Conservation (phyloP, 1,284 basidiomycete genomes). For the Marasmius oreades region DNA sequence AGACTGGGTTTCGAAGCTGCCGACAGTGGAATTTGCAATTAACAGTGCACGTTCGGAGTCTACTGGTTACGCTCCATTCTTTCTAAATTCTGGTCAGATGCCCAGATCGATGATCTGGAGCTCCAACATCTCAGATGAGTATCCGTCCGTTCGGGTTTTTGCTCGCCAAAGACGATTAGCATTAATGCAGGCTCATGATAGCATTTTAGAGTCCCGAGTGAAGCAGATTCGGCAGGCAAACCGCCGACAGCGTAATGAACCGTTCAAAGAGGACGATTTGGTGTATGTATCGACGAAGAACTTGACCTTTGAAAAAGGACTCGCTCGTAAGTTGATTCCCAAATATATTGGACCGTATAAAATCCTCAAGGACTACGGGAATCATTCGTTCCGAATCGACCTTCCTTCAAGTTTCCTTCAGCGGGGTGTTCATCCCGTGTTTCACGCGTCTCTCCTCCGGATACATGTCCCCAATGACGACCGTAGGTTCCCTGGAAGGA, state of each 20-base stretch:
- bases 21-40: slow-evolving; percentile 21
- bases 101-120: slow-evolving; percentile 27
- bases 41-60: slow-evolving; percentile 21
- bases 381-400: slow-evolving; percentile 21
- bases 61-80: slow-evolving; percentile 31
- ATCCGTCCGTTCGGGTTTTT: slow-evolving; percentile 20
- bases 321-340: slow-evolving; percentile 23
- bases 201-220: slow-evolving; percentile 24
- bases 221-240: slow-evolving; percentile 28
- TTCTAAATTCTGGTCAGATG: slow-evolving; percentile 28
- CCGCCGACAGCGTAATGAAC: slow-evolving; percentile 10
- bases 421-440: slow-evolving; percentile 24
- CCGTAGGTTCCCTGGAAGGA: slow-evolving; percentile 22
- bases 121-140: slow-evolving; percentile 15
- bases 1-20: slow-evolving; percentile 17
- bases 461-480: slow-evolving; percentile 28
- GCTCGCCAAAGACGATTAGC: slow-evolving; percentile 18
- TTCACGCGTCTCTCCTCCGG: slow-evolving; percentile 24
- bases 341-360: slow-evolving; percentile 31
- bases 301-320: slow-evolving; percentile 23
- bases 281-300: slow-evolving; percentile 30
- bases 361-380: slow-evolving; percentile 19
- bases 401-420: slow-evolving; percentile 22
- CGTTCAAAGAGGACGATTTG: slow-evolving; percentile 23
- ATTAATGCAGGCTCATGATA: slow-evolving; percentile 25